These are phyloP conservation scores for Elongisporangium senticosum DNA, from an alignment of 352 stramenopile species.

Conservation along the genomic window DNA sequence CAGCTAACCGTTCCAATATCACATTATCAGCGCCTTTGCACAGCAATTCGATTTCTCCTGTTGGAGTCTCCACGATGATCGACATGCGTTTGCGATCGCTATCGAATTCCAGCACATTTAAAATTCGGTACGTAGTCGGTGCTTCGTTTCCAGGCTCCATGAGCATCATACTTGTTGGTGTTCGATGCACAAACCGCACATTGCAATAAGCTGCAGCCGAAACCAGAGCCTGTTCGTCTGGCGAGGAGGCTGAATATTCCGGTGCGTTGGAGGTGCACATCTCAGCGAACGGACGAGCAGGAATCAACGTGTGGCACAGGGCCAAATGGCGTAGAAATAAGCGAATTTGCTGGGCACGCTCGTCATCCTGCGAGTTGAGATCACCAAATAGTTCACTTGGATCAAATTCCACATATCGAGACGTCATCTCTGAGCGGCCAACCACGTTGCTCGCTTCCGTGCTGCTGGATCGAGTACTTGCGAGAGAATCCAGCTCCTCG, in stretches of 20 bases:
- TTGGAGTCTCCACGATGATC: slow-evolving; percentile 86
- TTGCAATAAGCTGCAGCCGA: slow-evolving; percentile 71
- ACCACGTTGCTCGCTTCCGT: background rate
- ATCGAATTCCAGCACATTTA: slow-evolving; percentile 97
- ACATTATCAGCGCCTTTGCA: slow-evolving; percentile 83
- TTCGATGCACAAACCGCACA: slow-evolving; percentile 72
- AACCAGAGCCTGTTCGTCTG: slow-evolving; percentile 75
- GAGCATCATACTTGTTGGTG: slow-evolving; percentile 48
- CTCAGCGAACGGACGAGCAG: slow-evolving; percentile 54
- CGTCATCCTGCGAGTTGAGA: slow-evolving; percentile 21
- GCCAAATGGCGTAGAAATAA: slow-evolving; percentile 73
- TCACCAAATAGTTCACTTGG: slow-evolving; percentile 60
- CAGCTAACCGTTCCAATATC: slow-evolving; percentile 60
- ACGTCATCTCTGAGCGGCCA: background rate
- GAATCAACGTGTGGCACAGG: slow-evolving; percentile 77
- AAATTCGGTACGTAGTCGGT: slow-evolving; percentile 74
- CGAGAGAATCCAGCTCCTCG: background rate
- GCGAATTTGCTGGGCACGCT: slow-evolving; percentile 37
- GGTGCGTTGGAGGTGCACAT: slow-evolving; percentile 72
- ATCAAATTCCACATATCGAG: slow-evolving; percentile 64
- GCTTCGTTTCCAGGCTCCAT: slow-evolving; percentile 32
- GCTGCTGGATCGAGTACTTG: background rate
- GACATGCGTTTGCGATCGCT: slow-evolving; percentile 97
- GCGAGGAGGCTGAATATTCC: slow-evolving; percentile 78
- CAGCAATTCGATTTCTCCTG: slow-evolving; percentile 51